phyloP scores from a whole-genome alignment of 2,329 filamentous ascomycete genomes.

The Metarhizium sp. region DNA sequence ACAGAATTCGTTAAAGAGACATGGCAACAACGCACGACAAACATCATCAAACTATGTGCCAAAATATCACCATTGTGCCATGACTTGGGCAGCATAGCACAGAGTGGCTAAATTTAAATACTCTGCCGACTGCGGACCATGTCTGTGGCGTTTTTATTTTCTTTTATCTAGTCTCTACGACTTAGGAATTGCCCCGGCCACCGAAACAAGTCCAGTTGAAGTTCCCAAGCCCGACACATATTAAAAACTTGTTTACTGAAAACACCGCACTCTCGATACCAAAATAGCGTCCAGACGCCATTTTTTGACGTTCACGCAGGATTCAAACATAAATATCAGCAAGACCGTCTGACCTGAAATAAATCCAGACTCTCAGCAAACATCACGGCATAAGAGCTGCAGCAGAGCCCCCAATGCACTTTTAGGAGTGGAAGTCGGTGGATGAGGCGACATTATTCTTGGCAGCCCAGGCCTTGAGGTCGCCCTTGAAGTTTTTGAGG shows the following conservation, averaged over 20 bases:
- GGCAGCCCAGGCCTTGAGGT: constrained; percentile 24
- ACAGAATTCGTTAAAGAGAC: neutral
- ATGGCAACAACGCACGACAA: neutral
- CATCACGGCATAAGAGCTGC: neutral
- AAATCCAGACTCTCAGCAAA: neutral
- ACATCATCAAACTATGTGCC: neutral
- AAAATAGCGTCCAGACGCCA: too few relatives aligned
- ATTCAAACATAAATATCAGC: neutral
- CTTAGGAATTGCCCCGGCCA: neutral
- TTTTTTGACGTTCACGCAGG: too few relatives aligned
- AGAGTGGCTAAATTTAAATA: neutral
- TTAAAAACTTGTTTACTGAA: neutral
- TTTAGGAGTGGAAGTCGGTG: constrained; percentile 15
- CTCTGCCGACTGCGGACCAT: neutral
- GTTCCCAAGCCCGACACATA: neutral
- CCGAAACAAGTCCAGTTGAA: neutral
- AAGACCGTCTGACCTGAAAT: neutral
- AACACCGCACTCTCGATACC: too few relatives aligned
- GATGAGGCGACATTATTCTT: constrained; percentile 27
- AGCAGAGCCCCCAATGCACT: neutral
- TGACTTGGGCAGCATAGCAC: neutral
- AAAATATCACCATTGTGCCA: neutral
- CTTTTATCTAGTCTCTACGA: neutral
- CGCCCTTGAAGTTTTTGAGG: constrained; percentile 26
- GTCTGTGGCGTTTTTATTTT: neutral